Evolutionary conservation across 2,329 filamentous ascomycete genomes (phyloP).

Genomic region (Falciphora oryzae): DNA sequence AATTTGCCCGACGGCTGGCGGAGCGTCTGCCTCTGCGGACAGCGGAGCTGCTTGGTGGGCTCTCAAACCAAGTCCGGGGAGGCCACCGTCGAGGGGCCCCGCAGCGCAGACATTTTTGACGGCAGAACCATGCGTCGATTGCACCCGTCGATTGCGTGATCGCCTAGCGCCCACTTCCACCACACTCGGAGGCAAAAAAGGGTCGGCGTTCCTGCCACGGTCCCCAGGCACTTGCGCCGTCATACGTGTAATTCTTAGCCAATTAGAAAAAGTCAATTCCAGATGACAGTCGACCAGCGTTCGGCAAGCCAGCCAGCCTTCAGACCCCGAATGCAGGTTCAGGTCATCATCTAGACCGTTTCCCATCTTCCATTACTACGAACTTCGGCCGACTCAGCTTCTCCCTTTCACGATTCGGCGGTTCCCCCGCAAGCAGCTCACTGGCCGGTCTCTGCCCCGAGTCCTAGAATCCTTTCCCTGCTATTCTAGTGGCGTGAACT

Average conservation of each 20-base stretch:
- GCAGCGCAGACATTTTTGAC: constrained; percentile 13
- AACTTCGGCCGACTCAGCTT: not conserved
- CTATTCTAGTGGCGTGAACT: too few relatives aligned
- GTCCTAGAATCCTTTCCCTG: not conserved
- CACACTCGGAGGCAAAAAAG: not conserved
- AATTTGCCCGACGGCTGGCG: not conserved
- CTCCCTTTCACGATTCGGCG: not conserved
- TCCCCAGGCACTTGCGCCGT: not conserved
- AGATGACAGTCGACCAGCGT: not conserved
- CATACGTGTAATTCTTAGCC: not conserved
- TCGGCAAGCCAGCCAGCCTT: not conserved
- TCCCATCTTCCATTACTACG: not conserved
- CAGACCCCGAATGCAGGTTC: not conserved
- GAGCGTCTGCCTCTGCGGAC: not conserved
- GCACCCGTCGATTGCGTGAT: constrained; percentile 6
- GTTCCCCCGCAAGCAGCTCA: not conserved
- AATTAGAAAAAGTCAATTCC: not conserved
- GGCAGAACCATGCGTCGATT: constrained; percentile 7
- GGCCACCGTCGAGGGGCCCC: constrained; percentile 9
- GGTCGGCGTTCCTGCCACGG: not conserved
- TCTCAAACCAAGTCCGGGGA: not conserved
- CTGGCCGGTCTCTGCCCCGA: not conserved
- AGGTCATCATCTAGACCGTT: not conserved
- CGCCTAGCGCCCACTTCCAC: constrained; percentile 3
- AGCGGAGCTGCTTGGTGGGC: not conserved